Base-by-base conservation (phyloP, 495 filamentous ascomycete genomes). In the Rhizodiscina lignyota region DNA sequence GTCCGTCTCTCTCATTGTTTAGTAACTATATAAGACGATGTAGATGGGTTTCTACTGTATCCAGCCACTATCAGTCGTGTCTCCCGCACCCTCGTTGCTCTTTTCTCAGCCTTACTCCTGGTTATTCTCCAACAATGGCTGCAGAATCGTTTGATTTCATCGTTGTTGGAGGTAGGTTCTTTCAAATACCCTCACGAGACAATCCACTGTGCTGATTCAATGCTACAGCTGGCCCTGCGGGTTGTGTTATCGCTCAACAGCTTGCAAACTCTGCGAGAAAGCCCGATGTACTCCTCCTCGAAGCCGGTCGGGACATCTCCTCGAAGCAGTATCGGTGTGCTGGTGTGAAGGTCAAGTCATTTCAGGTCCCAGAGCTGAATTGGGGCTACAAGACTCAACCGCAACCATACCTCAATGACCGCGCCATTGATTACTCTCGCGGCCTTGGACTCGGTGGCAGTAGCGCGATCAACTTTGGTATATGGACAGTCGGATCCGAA, bases 381-480 rank as follows among this genome's bases (percentile, higher is more conserved):
- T 78, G 65, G 62, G 67, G 63, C 0, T 75, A 77, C 53, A 65
- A 70, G 40, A 76, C 70, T 0, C 55, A 47, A 0, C 65, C 71
- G 0, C 74, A 78, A 38, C 44, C 51, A 15, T 43, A 68, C 40
- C 64, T 66, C 34, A 56, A 54, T 20, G 55, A 54, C n/a, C 65
- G 69, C 2, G 26, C 34, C 4, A 42, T 78, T 3, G 64, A 70
- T 41, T 71, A 72, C 36, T 64, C 62, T 12, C 63, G 72, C 8
- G 74, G 74, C 0, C 61, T 62, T 10, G 68, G 68, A 1, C 53
- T 82, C 0, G 74, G 74, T 2, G 77, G 76, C 0, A 62, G 62
- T 18, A 71, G 58, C 21, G 67, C 66, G n/a, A 68, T 79, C 37
- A 82, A 82, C 50, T 78, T 77, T 34, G 64, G 64, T 16, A 54